Base-by-base conservation (phyloP, 331 rosid genomes). In the Quercus phellos region DNA sequence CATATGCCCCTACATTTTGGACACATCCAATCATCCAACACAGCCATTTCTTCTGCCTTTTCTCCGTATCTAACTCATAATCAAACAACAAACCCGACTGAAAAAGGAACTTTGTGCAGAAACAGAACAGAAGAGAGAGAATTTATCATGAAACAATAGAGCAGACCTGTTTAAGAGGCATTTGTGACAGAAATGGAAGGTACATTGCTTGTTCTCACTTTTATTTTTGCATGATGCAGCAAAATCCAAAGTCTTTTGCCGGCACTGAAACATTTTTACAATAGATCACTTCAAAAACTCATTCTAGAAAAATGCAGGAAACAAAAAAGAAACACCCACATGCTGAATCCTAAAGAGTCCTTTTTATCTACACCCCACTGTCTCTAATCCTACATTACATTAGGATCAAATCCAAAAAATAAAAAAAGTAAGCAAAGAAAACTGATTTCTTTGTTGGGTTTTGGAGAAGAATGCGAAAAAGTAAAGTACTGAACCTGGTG, bases 121-220 rank as follows among this genome's bases (percentile, higher is more conserved):
- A 11, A 46, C 53, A 46, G 53, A 46, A 46, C 46, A 18, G 4
- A 46, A 46, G 17, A 13, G 17, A 46, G 1, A 13, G 16, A 46
- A 3, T 12, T 12, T 13, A 46, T 46, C 53, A 12, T 46, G 53
- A 11, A 46, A 46, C 14, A 46, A 46, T 21, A 51, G 9, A 35
- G 9, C 76, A 18, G 79, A 94, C 98, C 98, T 89, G 91, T 92
- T 85, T 53, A 78, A 5, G 21, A 92, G 97, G 77, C 98, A 94
- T 51, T 88, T 89, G 35, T 84, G 86, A 55, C 98, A 94, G 12
- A 84, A 68, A 4, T 72, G 73, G 22, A 92, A 78, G 4, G 76
- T 3, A 64, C 98, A 94, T 16, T 14, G 72, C 76, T 84, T 88
- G 3, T 78, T 13, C 14, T 79, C 5, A 56, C 77, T 21, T 74